Percentiles rank a stretch among this genome's conserved stretches.
Evolutionary conservation across 345 rosid genomes (phyloP).

Genomic region (Geranium brycei): DNA sequence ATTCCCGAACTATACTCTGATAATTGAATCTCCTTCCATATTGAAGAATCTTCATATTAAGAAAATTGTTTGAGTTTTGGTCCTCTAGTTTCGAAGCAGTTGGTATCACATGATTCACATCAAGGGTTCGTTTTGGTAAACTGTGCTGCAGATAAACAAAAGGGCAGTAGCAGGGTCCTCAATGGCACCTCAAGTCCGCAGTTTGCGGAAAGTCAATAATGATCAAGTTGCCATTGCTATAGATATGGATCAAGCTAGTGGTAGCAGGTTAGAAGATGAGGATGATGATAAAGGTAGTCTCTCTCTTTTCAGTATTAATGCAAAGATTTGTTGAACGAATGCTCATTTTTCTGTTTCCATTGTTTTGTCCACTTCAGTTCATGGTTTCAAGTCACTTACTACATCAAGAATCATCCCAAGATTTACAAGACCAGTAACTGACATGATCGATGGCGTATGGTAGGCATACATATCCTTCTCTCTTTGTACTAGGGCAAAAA

Average conservation of each 20-base stretch:
- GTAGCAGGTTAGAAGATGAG: conserved; percentile 55
- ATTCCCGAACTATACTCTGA: background rate
- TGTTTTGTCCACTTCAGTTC: conserved; percentile 29
- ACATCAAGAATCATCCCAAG: conserved; percentile 68
- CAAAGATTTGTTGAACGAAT: background rate
- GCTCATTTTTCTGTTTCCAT: background rate
- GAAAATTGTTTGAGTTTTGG: background rate
- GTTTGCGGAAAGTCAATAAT: conserved; percentile 68
- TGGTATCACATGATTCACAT: background rate
- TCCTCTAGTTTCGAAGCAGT: background rate
- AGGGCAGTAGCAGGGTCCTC: conserved; percentile 43
- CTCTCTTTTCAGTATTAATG: background rate
- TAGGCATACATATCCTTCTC: conserved; percentile 13
- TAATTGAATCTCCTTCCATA: background rate
- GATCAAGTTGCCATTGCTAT: conserved; percentile 88
- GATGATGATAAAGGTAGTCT: conserved; percentile 84
- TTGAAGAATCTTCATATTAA: background rate
- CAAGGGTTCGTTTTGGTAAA: conserved; percentile 4
- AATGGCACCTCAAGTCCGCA: conserved; percentile 67
- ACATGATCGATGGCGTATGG: conserved; percentile 88
- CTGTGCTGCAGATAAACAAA: conserved; percentile 50
- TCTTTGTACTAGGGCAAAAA: conserved; percentile 1
- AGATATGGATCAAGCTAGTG: conserved; percentile 37
- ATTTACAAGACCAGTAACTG: conserved; percentile 67
- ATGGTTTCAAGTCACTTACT: conserved; percentile 88